A percentile compares a stretch with the other conserved stretches of the same genome.
Evolutionary conservation across 805 yeast species (phyloP).

Genomic region (Monosporozyma aerobia): DNA sequence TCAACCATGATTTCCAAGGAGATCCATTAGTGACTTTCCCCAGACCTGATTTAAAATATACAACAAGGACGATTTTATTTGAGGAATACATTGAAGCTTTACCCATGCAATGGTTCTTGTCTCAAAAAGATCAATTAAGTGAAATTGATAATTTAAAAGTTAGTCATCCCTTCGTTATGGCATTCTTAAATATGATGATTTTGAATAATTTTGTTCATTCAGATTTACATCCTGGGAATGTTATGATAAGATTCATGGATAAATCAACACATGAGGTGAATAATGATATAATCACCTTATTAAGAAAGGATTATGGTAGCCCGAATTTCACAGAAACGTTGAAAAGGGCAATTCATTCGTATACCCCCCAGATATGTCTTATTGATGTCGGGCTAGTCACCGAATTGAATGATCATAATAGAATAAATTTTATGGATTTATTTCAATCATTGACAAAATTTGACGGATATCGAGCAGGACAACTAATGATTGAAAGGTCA

Average conservation of each 20-base stretch:
- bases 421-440: slow-evolving; percentile 79
- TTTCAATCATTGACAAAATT: slow-evolving; percentile 83
- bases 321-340: background rate
- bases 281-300: slow-evolving; percentile 19
- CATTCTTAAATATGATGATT: slow-evolving; percentile 87
- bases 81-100: slow-evolving; percentile 82
- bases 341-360: background rate
- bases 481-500: slow-evolving; percentile 89
- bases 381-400: slow-evolving; percentile 93
- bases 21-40: slow-evolving; percentile 68
- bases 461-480: slow-evolving; percentile 93
- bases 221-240: slow-evolving; percentile 95
- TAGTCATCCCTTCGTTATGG: slow-evolving; percentile 78
- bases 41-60: slow-evolving; percentile 37
- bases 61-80: slow-evolving; percentile 65
- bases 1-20: slow-evolving; percentile 57
- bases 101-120: slow-evolving; percentile 65
- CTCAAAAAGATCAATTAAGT: slow-evolving; percentile 29
- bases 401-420: slow-evolving; percentile 65
- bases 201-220: slow-evolving; percentile 93
- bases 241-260: slow-evolving; percentile 63
- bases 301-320: slow-evolving; percentile 14
- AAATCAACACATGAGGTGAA: slow-evolving; percentile 25
- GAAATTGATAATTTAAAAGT: slow-evolving; percentile 17
- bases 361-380: slow-evolving; percentile 69